phyloP scores from a whole-genome alignment of 225 moss, liverwort and hornwort genomes.

The Pseudisothecium myosuroides region DNA sequence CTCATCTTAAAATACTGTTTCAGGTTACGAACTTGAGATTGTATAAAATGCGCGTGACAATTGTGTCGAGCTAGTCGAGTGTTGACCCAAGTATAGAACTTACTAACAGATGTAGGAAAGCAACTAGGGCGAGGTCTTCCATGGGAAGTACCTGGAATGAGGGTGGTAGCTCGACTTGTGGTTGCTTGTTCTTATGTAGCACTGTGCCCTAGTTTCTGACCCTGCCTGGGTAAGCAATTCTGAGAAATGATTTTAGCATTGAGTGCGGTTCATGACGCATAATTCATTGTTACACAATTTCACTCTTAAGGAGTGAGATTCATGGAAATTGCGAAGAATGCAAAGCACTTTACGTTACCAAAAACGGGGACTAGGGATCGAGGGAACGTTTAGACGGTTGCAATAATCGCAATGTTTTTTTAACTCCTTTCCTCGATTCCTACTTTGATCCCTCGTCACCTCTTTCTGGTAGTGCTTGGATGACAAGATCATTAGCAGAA shows the following conservation, averaged over 20 bases:
- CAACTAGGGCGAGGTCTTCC: not conserved
- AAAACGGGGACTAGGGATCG: not conserved
- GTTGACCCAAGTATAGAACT: not conserved
- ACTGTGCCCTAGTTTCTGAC: not conserved
- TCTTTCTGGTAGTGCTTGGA: not conserved
- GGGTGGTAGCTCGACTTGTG: not conserved
- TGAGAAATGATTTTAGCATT: not conserved
- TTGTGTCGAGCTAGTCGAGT: not conserved
- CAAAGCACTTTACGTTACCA: not conserved
- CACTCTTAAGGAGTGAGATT: not conserved
- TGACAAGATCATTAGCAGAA: not conserved
- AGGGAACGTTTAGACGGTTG: not conserved
- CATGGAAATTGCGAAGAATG: not conserved
- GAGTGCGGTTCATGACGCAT: not conserved
- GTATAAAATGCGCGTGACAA: not conserved
- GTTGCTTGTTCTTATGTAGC: not conserved
- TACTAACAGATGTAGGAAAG: not conserved
- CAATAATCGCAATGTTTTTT: not conserved
- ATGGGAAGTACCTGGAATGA: not conserved
- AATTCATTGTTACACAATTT: not conserved
- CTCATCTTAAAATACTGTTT: not conserved
- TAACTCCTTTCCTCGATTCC: not conserved
- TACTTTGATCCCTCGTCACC: not conserved
- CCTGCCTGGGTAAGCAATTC: no score
- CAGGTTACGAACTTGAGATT: not conserved